Evolutionary conservation across 2,329 filamentous ascomycete species (phyloP).

Genomic region (Aspergillus flavus): DNA sequence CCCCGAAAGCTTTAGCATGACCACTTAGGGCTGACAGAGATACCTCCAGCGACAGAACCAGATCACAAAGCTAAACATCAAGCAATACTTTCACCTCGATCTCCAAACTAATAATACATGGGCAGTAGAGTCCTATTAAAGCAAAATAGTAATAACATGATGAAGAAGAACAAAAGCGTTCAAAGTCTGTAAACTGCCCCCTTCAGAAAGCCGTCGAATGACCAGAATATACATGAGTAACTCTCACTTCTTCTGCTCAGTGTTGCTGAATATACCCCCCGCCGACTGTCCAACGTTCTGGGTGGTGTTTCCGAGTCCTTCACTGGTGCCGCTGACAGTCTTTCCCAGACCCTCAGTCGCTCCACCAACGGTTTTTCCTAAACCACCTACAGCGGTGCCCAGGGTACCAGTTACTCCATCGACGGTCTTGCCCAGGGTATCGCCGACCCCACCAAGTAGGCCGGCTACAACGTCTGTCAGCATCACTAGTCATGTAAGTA

Average conservation of each 20-base stretch:
- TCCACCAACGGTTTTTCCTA: constrained; percentile 38
- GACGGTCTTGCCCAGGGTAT: constrained; percentile 33
- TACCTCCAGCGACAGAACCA: not conserved
- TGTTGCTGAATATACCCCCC: constrained; percentile 12
- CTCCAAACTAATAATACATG: not conserved
- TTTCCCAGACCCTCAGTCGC: constrained; percentile 34
- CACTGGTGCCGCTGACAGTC: constrained; percentile 30
- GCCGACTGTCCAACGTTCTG: constrained; percentile 25
- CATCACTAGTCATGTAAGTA: not conserved
- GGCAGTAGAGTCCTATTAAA: not conserved
- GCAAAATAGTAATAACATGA: not conserved
- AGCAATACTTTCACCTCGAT: not conserved
- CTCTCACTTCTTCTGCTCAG: constrained; percentile 3
- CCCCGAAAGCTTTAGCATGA: not conserved
- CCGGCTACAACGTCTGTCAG: constrained; percentile 8
- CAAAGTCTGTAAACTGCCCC: not conserved
- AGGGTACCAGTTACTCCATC: constrained; percentile 37
- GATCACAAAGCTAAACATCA: not conserved
- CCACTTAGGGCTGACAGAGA: not conserved
- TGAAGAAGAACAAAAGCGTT: not conserved
- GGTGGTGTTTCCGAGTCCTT: constrained; percentile 34
- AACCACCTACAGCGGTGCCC: constrained; percentile 28
- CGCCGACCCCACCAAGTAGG: constrained; percentile 26
- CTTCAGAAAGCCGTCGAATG: not conserved
- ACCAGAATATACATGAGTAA: not conserved